Base-by-base conservation (phyloP, 2,329 filamentous ascomycete species). In the Fusarium sp. region DNA sequence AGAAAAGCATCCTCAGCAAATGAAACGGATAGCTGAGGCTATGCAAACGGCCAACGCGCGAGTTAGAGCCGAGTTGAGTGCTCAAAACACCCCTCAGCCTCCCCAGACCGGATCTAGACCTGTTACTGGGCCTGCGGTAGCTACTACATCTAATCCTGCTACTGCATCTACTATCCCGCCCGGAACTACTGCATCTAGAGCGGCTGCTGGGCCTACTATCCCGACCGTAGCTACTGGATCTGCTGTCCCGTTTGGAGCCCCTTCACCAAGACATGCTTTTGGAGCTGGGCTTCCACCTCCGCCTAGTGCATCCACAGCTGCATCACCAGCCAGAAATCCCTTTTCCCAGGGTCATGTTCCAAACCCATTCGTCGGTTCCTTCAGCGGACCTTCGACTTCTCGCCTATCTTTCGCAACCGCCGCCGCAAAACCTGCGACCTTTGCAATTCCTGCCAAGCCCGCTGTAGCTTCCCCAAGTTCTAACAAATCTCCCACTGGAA, bases 1-100 rank as follows among this genome's bases (percentile, higher is more conserved):
- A 10, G 41, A 56, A 9, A 71, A 78, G 18, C 82, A 83, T 55
- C 41, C 41, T 9, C 60, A 72, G 6, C 54, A 72, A 30, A 49
- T 79, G 20, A 58, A 69, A 27, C 34, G 59, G 30, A 47, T 70
- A 7, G 20, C 71, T 6, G 62, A 65, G n/a, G 10, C 10, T 20
- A 11, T 25, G 8, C 34, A n/a, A 12, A 1, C 15, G 12, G 6
- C 4, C 5, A 51, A 40, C 15, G 18, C 13, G 13, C 18, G 12
- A 20, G 13, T 16, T 8, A 22, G 7, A 18, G 12, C 15, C 10
- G 34, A 29, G 8, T 24, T 13, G 12, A 9, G 13, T 22, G 11
- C 47, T 49, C 15, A 25, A 3, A 29, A 12, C 8, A n/a, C 49
- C 20, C 25, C 3, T 29, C 24, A 29, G 16, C 16, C 24, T 22